Evolutionary conservation across 2,329 filamentous ascomycete genomes (phyloP), one percentile per base, ranked within the genome.

Genomic region (Corynespora cassiicola): DNA sequence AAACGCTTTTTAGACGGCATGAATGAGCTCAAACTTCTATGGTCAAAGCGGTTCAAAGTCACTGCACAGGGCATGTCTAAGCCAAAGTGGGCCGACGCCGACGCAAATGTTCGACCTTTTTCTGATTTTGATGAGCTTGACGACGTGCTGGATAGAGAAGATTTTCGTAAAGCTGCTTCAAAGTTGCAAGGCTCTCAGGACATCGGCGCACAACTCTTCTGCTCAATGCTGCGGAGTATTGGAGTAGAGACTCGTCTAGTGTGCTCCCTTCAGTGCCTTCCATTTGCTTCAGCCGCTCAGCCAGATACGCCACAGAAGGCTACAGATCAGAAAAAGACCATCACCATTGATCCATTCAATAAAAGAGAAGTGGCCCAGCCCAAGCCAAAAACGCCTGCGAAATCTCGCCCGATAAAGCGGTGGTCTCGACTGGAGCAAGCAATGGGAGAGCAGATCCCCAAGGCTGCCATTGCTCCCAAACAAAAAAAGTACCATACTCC

Each of bases 121-220:
- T 60, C 64, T 5, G 58, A 46, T 75, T 81, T 16, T 78, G 74
- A 77, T 7, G 81, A 88, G 39, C 72, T 82, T 32, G 90, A 95
- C 56, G 75, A 81, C 1, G 79, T 84, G 14, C 69, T 87, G 31
- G 86, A 90, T 18, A 84, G 80, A 42, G 71, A 76, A 1, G 89
- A 95, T 49, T 97, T 97, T 55, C 76, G 79, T 4, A 75, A 76
- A 23, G 85, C 87, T 19, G 89, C 91, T 1, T 78, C 74, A 43
- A 80, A 72, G 5, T 68, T 95, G 12, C 75, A 84, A 49, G 95
- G 92, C 1, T 97, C 92, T 7, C 82, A 91, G 49, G 94, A 99
- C 65, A 77, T 95, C 7, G 94, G 91, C 1, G 88, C 90, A 2
- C 91, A 97, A 63, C 68, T 99, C 0, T 96, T 95, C 58, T 97